phyloP scores from a whole-genome alignment of 1,284 basidiomycete genomes.

The Malassezia brasiliensis region DNA sequence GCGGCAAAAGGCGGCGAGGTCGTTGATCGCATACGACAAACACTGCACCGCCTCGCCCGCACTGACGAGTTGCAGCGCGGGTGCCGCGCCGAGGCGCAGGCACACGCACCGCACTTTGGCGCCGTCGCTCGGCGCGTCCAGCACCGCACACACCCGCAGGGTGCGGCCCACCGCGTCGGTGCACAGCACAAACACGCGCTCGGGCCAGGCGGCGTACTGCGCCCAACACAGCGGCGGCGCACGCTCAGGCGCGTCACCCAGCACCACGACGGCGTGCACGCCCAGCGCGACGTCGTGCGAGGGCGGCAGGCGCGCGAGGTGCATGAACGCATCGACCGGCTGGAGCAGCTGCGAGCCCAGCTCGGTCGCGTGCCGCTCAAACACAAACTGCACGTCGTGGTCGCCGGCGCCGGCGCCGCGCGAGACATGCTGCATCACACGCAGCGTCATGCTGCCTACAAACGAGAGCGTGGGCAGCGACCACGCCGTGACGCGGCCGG shows the following conservation, averaged over 20 bases:
- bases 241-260: not conserved
- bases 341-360: not conserved
- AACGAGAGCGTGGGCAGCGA: not conserved
- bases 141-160: slow-evolving; percentile 1
- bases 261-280: not conserved
- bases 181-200: not conserved
- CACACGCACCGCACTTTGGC: not conserved
- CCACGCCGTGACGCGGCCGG: slow-evolving; percentile 13
- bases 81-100: not conserved
- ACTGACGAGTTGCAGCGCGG: not conserved
- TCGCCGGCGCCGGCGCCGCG: not conserved
- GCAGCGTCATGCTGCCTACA: not conserved
- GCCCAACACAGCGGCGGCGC: not conserved
- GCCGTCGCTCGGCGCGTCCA: not conserved
- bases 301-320: not conserved
- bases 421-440: not conserved
- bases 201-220: not conserved
- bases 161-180: not conserved
- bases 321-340: not conserved
- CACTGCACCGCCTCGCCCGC: not conserved
- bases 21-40: not conserved
- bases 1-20: not conserved
- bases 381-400: not conserved
- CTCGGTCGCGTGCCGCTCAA: slow-evolving; percentile 7
- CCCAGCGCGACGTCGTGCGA: not conserved